Percentiles rank a stretch among this genome's conserved stretches.
These are phyloP conservation scores for Tubosaeta sp. DNA, from an alignment of 768 basidiomycete genomes.

Conservation along the genomic window DNA sequence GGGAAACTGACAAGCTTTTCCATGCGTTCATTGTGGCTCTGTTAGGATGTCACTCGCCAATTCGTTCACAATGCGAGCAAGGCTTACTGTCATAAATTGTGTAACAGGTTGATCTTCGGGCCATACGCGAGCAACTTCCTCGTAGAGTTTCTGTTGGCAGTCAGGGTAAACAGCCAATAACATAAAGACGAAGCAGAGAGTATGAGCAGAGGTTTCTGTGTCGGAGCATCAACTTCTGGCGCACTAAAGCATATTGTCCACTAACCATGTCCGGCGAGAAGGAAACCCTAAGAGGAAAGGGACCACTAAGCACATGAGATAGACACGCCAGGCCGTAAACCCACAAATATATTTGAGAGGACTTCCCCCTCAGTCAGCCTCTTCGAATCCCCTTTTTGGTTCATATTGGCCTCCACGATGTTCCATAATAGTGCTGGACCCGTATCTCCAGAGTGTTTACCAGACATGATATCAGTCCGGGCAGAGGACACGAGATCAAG, in stretches of 20 bases:
- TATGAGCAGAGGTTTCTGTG: slow-evolving; percentile 46
- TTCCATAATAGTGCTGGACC: slow-evolving; percentile 41
- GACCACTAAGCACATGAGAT: background rate
- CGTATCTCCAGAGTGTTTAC: slow-evolving; percentile 15
- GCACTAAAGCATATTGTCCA: background rate
- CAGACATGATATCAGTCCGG: slow-evolving; percentile 31
- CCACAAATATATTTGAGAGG: slow-evolving; percentile 46
- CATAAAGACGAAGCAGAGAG: slow-evolving; percentile 39
- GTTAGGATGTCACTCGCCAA: background rate
- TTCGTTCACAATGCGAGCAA: background rate
- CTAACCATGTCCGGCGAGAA: slow-evolving; percentile 48
- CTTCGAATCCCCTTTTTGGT: slow-evolving; percentile 26
- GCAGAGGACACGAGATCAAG: slow-evolving; percentile 38
- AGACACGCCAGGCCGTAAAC: slow-evolving; percentile 9
- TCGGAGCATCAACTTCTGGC: slow-evolving; percentile 4
- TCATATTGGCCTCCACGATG: slow-evolving; percentile 46
- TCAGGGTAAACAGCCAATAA: slow-evolving; percentile 50
- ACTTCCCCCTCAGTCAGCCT: slow-evolving; percentile 43
- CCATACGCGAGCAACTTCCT: slow-evolving; percentile 40
- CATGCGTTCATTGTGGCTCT: slow-evolving; percentile 41
- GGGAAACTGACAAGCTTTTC: slow-evolving; percentile 33
- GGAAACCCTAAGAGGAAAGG: slow-evolving; percentile 33
- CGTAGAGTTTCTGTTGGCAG: slow-evolving; percentile 42
- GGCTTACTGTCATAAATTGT: slow-evolving; percentile 27
- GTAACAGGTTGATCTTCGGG: slow-evolving; percentile 32